A percentile compares a stretch with the other conserved stretches of the same genome.
Evolutionary conservation across 495 filamentous ascomycete genomes (phyloP).

Genomic region (Astrothelium subdiscretum): DNA sequence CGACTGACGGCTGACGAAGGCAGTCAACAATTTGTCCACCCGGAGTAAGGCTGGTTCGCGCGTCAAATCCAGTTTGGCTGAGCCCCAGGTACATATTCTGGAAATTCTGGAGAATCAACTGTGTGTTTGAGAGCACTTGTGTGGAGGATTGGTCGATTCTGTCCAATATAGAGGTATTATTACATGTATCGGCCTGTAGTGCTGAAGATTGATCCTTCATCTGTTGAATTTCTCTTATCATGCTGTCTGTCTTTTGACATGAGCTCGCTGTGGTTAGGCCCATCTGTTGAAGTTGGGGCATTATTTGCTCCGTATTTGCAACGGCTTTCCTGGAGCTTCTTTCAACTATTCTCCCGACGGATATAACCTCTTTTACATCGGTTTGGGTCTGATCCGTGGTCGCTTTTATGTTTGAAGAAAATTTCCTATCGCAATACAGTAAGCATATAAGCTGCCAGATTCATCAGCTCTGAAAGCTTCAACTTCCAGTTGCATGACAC

Average conservation of each 20-base stretch:
- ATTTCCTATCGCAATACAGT: background rate
- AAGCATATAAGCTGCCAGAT: background rate
- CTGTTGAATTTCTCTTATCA: constrained; percentile 3
- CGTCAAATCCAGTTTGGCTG: background rate
- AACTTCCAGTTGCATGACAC: too few relatives aligned
- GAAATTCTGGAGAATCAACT: background rate
- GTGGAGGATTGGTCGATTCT: background rate
- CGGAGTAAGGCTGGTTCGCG: background rate
- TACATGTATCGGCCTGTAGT: background rate
- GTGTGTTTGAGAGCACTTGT: background rate
- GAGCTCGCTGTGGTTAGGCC: background rate
- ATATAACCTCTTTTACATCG: background rate
- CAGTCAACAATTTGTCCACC: background rate
- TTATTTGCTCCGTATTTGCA: background rate
- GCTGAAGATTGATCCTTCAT: constrained; percentile 3
- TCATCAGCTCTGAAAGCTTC: too few relatives aligned
- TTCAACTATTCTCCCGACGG: background rate
- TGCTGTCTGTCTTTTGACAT: background rate
- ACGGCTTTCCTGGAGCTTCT: background rate
- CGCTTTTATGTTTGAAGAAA: background rate
- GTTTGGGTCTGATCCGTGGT: background rate
- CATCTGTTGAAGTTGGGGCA: background rate
- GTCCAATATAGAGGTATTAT: background rate
- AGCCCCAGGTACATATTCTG: background rate
- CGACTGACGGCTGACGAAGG: background rate